Conservation (phyloP, 345 rosid species). For the Triadica sebifera region DNA sequence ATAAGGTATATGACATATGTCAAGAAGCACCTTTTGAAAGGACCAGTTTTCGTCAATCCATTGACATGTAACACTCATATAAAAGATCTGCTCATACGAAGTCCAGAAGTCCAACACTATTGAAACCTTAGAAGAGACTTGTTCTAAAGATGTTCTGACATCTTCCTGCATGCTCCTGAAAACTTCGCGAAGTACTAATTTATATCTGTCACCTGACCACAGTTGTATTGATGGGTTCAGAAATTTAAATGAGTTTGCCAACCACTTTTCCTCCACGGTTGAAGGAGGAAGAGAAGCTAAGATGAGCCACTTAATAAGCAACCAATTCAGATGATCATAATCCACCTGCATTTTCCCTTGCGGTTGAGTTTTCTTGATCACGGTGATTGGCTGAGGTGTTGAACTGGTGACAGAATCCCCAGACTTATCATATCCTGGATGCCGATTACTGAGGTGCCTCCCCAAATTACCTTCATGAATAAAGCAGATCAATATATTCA, state of each 20-base stretch:
- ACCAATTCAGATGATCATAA: constrained; percentile 91
- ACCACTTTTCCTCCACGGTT: constrained; percentile 71
- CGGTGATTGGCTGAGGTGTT: constrained; percentile 43
- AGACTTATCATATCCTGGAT: constrained; percentile 85
- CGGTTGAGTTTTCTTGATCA: constrained; percentile 51
- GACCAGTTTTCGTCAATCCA: constrained; percentile 90
- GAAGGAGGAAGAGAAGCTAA: constrained; percentile 80
- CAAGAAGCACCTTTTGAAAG: constrained; percentile 66
- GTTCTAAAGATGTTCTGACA: constrained; percentile 60
- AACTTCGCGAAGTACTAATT: constrained; percentile 59
- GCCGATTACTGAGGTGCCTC: constrained; percentile 84
- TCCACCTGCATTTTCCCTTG: constrained; percentile 65
- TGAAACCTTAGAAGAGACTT: constrained; percentile 72
- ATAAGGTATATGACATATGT: constrained; percentile 69
- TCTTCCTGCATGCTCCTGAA: constrained; percentile 93
- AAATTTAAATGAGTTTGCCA: constrained; percentile 76
- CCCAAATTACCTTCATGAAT: constrained; percentile 70
- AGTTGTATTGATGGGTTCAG: constrained; percentile 71
- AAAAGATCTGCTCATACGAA: constrained; percentile 64
- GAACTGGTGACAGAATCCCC: constrained; percentile 48
- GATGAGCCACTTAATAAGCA: constrained; percentile 82
- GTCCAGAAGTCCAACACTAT: constrained; percentile 77
- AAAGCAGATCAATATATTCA: constrained; percentile 16
- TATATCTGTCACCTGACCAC: constrained; percentile 75
- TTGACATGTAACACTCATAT: constrained; percentile 81